Evolutionary conservation across 305 asterid species (phyloP), one percentile per base, ranked within the genome.

Genomic region (Ruellia speciosa): DNA sequence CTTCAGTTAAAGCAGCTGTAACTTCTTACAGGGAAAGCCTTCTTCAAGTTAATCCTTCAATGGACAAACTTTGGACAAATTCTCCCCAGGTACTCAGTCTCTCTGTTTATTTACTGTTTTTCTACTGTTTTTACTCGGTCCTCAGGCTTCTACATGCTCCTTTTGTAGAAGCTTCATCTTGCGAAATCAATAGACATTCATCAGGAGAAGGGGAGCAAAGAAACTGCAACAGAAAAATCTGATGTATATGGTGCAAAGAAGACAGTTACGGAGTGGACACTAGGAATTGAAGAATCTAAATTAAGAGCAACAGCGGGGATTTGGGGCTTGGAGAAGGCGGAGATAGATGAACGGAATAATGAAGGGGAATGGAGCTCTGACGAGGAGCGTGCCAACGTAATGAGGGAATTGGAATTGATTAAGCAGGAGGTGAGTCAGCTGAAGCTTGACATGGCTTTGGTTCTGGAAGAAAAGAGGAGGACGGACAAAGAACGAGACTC

Each of bases 381-480:
- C 2, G 60, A 9, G 58, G 72, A 65, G 75, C 59, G 70, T 19
- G 71, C 40, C 19, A 63, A 75, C 60, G 84, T 79, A 71, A 60
- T 79, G 79, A 62, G 52, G 40, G 94, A 87, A 45, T 66, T 88
- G 77, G 84, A 77, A 56, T 15, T 40, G 20, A 73, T 76, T 4
- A 88, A 83, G 64, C 83, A 65, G 52, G 88, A 86, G 24, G 17
- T 85, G 74, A 69, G 77, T n/a, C 77, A 73, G 78, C 88, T 88
- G 19, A 88, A 82, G 85, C 72, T 78, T 72, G 90, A 82, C 58
- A 80, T 85, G 83, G 93, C 90, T 70, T 58, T 81, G 3, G 64
- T 80, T 58, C 50, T 75, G 66, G 81, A 88, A 37, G 94, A 83
- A 60, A 85, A 77, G 76, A 52, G 73, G 58, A 68, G 71, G 39